Base-by-base conservation (phyloP, 176 grass and related monocot species). In the Chrysopogon serrulatus region DNA sequence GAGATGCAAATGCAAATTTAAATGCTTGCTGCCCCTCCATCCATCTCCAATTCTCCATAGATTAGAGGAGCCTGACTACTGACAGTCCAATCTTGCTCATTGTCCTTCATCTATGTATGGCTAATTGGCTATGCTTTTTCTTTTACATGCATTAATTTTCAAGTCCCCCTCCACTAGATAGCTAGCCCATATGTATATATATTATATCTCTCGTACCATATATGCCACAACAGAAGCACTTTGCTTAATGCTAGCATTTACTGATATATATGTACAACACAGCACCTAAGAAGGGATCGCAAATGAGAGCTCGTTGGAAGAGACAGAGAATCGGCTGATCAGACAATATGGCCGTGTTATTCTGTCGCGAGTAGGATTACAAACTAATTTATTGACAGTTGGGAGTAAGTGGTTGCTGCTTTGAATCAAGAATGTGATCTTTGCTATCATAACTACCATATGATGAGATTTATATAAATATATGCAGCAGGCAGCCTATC, bases 381-480 rank as follows among this genome's bases (percentile, higher is more conserved):
- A 19, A 48, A 32, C 42, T 73, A 90, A 59, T 86, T 90, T 90
- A 90, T 18, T 90, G 66, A 27, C 79, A 86, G 57, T 86, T 90
- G 88, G 14, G 73, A 59, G 84, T 86, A 68, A 86, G 88, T 90
- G 88, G 67, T 83, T 73, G 74, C 84, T 68, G 79, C 88, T 86
- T 90, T 86, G 84, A 79, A 86, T 86, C 88, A 74, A 83, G 88
- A 90, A 86, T 90, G 84, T 90, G 84, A 90, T 90, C 79, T 86
- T 73, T 79, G 88, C 51, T 68, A 90, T 78, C 66, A 83, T 86
- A 86, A 59, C 79, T 17, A 78, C 77, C n/a, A n/a, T n/a, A n/a
- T n/a, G n/a, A 77, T 83, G 44, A 72, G 74, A 28, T 28, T 11
- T 63, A 31, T 31, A 90, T n/a, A n/a, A n/a, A n/a, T n/a, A n/a